Evolutionary conservation across 768 basidiomycete genomes (phyloP), one percentile per base, ranked within the genome.

Genomic region (Lactarius hatsudake): DNA sequence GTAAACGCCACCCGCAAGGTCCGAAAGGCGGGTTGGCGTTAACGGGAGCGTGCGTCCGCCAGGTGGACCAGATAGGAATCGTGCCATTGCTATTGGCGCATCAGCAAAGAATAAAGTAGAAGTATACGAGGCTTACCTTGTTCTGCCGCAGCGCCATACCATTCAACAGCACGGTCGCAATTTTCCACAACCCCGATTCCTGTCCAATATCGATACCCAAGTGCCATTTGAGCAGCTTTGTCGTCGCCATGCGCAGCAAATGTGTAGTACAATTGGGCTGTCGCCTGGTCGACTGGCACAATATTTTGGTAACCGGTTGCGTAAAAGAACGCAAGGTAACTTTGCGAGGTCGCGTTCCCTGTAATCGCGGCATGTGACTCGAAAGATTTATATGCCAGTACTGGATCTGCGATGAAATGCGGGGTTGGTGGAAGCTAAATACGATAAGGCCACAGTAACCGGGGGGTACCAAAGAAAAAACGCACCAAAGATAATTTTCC

Each of bases 131-230:
- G 70, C 77, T 67, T 70, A 91, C 94, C 85, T 78, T 93, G 86
- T 69, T 95, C 92, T 18, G 96, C 92, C 0, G 95, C 94, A 51
- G 81, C 82, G 73, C 94, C 91, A 75, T 98, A 99, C 90, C 93
- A 98, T 32, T 85, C 84, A 62, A 94, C 79, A 17, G 97, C 93
- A 13, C 84, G 81, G 72, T 87, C 82, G 76, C 97, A 98, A 71
- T 88, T 87, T 75, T 98, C 94, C 61, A 86, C 79, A 0, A 94
- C 89, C 13, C 96, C 93, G 65, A 99, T 97, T 1, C 97, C 97
- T 45, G 91, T 89, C 96, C 95, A 98, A 73, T 96, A 89, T 32
- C 95, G 86, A 76, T 96, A 98, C 0, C 89, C 97, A 38, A 98
- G 81, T 2, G 94, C 87, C 93, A 96, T 95, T 75, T 95, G 89